Evolutionary conservation across 768 basidiomycete genomes (phyloP), one percentile per base, ranked within the genome.

Genomic region (Leccinum variicolor): DNA sequence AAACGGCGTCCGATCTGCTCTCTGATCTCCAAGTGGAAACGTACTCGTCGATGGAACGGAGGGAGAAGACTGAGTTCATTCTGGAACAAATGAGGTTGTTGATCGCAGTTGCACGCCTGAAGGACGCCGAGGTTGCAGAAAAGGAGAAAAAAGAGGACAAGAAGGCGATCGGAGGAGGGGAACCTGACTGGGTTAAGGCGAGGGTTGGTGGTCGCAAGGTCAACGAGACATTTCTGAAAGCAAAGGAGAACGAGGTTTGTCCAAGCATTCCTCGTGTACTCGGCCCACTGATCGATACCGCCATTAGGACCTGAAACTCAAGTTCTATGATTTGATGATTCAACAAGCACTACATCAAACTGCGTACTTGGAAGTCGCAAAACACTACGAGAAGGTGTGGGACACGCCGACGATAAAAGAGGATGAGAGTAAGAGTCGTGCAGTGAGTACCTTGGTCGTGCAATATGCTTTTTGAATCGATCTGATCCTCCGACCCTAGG

Each of bases 1-100:
- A 90, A 65, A 89, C 86, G 0, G 94, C 97, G 6, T 94, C 92
- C 0, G 97, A 98, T 62, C 77, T 98, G 28, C 80, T 98, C 59
- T 89, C 89, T 23, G 97, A 99, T 57, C 84, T 99, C 3, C 95
- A 98, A 76, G 95, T 99, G 39, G 97, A 99, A 75, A 98, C 97
- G 2, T 99, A 98, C 71, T 98, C 95, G 14, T 94, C 92, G 6
- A 98, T 99, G 97, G 93, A 98, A 62, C 86, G 94, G 58, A 78
- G 90, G 68, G 97, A 99, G 74, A 99, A 99, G 81, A 97, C 94
- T 4, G 94, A 98, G 71, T 98, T 99, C 67, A 91, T 99, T 63
- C 76, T 98, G 46, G 96, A 98, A 73, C 97, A 98, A 74, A 98
- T 99, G 94, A 81, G 97, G 57, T 72, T 98, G 52, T 78, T 95